Evolutionary conservation across 345 rosid species (phyloP).

Genomic region (Arabis hirsuta): DNA sequence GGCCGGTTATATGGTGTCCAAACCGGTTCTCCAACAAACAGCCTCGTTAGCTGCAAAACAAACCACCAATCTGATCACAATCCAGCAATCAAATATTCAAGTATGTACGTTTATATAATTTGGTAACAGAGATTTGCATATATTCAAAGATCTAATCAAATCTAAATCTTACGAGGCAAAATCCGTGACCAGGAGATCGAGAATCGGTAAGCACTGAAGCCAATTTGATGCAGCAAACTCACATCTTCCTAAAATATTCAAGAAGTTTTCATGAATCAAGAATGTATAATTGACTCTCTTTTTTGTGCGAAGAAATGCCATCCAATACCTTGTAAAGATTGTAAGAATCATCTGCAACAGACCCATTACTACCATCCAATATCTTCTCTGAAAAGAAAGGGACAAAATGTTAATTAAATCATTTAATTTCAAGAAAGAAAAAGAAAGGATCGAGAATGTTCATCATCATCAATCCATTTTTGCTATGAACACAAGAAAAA

Average conservation of each 20-base stretch:
- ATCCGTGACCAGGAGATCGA: slow-evolving; percentile 59
- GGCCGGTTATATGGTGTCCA: too few relatives aligned
- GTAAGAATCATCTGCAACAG: slow-evolving; percentile 48
- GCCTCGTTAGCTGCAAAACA: too few relatives aligned
- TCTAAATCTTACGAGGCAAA: slow-evolving; percentile 47
- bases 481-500: slow-evolving; percentile 13
- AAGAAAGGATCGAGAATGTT: slow-evolving; percentile 2
- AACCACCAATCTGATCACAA: too few relatives aligned
- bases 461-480: slow-evolving; percentile 16
- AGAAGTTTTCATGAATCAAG: slow-evolving; percentile 12
- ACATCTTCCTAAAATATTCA: slow-evolving; percentile 42
- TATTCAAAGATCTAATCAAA: too few relatives aligned
- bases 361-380: slow-evolving; percentile 45
- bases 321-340: slow-evolving; percentile 49
- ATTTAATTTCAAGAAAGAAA: background rate
- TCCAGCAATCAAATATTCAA: too few relatives aligned
- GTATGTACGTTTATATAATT: too few relatives aligned
- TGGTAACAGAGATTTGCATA: too few relatives aligned
- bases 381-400: slow-evolving; percentile 35
- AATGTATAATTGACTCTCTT: slow-evolving; percentile 9
- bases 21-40: too few relatives aligned
- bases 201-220: slow-evolving; percentile 53
- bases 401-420: background rate
- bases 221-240: slow-evolving; percentile 41
- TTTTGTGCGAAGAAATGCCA: background rate